Evolutionary conservation across 495 filamentous ascomycete genomes (phyloP).

Genomic region (Annulohypoxylon nitens): DNA sequence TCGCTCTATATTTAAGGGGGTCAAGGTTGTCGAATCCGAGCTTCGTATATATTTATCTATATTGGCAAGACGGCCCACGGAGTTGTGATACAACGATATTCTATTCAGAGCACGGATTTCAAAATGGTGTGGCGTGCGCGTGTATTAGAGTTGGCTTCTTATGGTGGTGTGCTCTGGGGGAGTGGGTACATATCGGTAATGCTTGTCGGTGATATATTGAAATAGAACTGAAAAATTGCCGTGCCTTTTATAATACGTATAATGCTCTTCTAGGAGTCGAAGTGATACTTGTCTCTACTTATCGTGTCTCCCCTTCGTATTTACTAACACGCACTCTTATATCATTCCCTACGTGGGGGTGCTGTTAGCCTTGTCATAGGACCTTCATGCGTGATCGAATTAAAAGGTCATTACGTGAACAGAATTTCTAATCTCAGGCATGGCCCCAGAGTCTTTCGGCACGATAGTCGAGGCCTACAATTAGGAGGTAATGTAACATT

Average conservation of each 20-base stretch:
- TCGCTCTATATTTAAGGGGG: neutral
- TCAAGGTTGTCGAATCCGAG: neutral
- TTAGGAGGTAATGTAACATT: neutral
- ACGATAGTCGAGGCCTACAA: neutral
- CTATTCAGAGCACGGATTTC: neutral
- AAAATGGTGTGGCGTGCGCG: conserved; percentile 5
- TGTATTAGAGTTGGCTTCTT: conserved; percentile 16
- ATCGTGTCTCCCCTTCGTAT: too few species aligned
- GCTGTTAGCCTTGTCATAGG: neutral
- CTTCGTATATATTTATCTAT: conserved; percentile 13
- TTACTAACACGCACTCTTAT: too few species aligned
- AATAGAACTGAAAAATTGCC: neutral
- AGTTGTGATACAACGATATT: conserved; percentile 10
- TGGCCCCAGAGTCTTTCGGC: neutral
- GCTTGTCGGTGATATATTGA: neutral
- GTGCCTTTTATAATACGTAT: neutral
- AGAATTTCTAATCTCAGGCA: neutral
- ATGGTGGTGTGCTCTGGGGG: neutral
- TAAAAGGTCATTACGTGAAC: neutral
- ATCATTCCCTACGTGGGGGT: neutral
- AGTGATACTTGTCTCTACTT: neutral
- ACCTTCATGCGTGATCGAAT: neutral
- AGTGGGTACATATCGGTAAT: conserved; percentile 1
- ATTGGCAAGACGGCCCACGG: conserved; percentile 6
- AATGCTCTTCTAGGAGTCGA: too few species aligned